Base-by-base conservation (phyloP, 2,329 filamentous ascomycete genomes). In the Beauveria sp. region DNA sequence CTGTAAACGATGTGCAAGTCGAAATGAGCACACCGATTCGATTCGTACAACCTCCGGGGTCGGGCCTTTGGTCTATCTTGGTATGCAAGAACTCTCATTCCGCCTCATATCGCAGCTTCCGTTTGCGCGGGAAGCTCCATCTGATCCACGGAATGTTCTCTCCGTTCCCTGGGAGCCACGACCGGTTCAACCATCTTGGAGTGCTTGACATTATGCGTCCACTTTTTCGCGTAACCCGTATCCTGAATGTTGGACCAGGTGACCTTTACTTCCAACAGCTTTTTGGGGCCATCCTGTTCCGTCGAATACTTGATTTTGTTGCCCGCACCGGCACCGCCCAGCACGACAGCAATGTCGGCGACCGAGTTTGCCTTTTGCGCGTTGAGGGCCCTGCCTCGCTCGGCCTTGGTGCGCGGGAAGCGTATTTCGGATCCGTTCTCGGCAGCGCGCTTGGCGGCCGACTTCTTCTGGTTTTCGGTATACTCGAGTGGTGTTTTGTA, bases 281-380 rank as follows among this genome's bases (percentile, higher is more conserved):
- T 63, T 34, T 58, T 62, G 58, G 63, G 67, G 5, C 61, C 65
- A 5, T 61, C 60, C 56, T 68, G 63, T 12, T 45, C 42, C 40
- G 12, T 2, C 5, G 34, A 38, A 16, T 18, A 56, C 66, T 47
- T 67, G 63, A 85, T 74, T 68, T 73, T 76, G 71, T 81, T 85
- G 40, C 82, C 81, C 63, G 76, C 74, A 43, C 82, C 82, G 10
- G 70, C 65, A 5, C 83, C 83, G 8, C 72, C 74, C 58, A 87
- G 76, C 24, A 85, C 80, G 24, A 78, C 80, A 0, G 86, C 85
- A 65, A 89, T 78, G 71, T 89, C 86, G 60, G 86, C 86, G 53
- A 89, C 77, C 14, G 78, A 76, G 70, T 87, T 87, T 58, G 79
- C 78, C 71, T 81, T 82, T 73, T 88, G 85, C 68, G 85, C 78